These are phyloP conservation scores for Pichia sp. DNA, from an alignment of 1,139 yeast species.

Conservation along the genomic window DNA sequence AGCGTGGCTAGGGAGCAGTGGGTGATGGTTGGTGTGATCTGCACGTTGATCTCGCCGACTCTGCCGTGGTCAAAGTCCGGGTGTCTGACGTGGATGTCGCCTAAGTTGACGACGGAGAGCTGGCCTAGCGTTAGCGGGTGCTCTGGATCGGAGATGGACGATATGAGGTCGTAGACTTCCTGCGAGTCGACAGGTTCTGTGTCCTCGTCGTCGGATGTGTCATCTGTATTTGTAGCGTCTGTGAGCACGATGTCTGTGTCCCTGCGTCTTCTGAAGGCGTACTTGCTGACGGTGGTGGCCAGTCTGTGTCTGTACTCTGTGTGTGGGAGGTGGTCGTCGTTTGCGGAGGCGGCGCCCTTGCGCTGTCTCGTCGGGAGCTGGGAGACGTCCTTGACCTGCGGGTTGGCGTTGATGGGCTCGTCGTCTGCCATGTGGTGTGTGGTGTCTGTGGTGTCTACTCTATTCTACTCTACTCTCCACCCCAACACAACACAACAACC, in stretches of 20 bases:
- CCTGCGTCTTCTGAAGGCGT: slow-evolving; percentile 8
- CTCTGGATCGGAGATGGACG: slow-evolving; percentile 95
- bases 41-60: slow-evolving; percentile 72
- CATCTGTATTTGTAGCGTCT: slow-evolving; percentile 19
- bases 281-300: slow-evolving; percentile 17
- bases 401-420: slow-evolving; percentile 91
- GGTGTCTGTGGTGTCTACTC: neutral
- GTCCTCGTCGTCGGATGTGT: slow-evolving; percentile 23
- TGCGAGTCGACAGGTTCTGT: slow-evolving; percentile 71
- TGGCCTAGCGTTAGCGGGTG: slow-evolving; percentile 96
- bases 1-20: slow-evolving; percentile 96
- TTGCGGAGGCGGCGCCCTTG: neutral
- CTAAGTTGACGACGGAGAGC: slow-evolving; percentile 85
- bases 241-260: neutral
- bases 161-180: slow-evolving; percentile 70
- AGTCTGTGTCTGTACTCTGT: neutral
- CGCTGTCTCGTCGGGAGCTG: slow-evolving; percentile 66
- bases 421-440: slow-evolving; percentile 1
- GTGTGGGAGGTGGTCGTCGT: slow-evolving; percentile 5
- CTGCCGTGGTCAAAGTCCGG: slow-evolving; percentile 36
- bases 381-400: slow-evolving; percentile 74
- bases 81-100: slow-evolving; percentile 71
- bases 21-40: slow-evolving; percentile 95
- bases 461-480: no score
- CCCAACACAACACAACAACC: no score